Percentiles rank a stretch among this genome's conserved stretches.
Evolutionary conservation across 192 early-diverging fungal genomes (phyloP).

Genomic region (Backusella mclennaniae): DNA sequence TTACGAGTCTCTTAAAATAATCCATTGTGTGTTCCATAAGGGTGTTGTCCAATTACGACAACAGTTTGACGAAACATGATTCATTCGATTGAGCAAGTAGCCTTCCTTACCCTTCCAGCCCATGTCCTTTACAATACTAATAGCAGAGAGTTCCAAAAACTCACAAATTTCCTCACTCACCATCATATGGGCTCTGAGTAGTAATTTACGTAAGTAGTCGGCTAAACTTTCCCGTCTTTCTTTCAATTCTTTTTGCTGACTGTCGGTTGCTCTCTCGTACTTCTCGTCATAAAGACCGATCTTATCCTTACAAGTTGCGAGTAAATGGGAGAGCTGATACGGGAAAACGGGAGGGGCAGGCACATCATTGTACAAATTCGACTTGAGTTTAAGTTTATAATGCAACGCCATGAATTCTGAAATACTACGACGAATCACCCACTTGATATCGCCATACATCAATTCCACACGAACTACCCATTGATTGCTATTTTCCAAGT

Average conservation of each 20-base stretch:
- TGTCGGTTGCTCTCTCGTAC: not conserved
- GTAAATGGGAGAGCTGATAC: slow-evolving; percentile 20
- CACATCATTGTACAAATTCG: slow-evolving; percentile 29
- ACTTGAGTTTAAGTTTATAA: slow-evolving; percentile 54
- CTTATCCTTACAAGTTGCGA: slow-evolving; percentile 26
- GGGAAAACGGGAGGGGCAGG: slow-evolving; percentile 30
- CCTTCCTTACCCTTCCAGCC: slow-evolving; percentile 84
- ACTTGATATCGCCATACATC: slow-evolving; percentile 73
- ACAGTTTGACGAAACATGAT: slow-evolving; percentile 46
- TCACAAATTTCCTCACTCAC: slow-evolving; percentile 66
- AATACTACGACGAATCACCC: slow-evolving; percentile 64
- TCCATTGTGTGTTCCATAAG: slow-evolving; percentile 63
- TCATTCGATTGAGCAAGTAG: slow-evolving; percentile 57
- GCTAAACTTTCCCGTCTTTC: slow-evolving; percentile 52
- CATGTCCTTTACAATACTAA: slow-evolving; percentile 72
- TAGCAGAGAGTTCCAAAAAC: slow-evolving; percentile 69
- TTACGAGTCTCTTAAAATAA: slow-evolving; percentile 66
- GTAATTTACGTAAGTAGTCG: slow-evolving; percentile 52
- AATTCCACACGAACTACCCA: slow-evolving; percentile 65
- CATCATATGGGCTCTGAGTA: slow-evolving; percentile 55
- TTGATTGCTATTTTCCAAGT: slow-evolving; percentile 28
- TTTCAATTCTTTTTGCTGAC: slow-evolving; percentile 18
- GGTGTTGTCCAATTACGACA: slow-evolving; percentile 28
- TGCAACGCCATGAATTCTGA: slow-evolving; percentile 66
- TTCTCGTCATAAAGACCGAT: slow-evolving; percentile 17